Base-by-base conservation (phyloP, 352 stramenopile genomes). In the Halophytophthora batemanensis region DNA sequence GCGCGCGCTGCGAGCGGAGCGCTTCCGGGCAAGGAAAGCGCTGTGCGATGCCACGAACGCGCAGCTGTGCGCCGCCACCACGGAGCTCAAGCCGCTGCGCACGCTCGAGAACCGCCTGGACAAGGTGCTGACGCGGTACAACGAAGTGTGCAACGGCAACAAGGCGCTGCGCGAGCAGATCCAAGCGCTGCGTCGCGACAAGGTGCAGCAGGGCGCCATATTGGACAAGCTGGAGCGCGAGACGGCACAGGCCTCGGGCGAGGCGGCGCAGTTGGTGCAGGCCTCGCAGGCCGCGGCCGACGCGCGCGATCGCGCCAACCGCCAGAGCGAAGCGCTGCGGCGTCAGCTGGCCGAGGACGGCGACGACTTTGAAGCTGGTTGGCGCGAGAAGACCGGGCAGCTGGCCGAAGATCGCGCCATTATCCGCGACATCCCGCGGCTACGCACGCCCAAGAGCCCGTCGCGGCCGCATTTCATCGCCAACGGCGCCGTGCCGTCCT, bases 61-160 rank as follows among this genome's bases (percentile, higher is more conserved):
- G 1, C 73, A 86, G 39, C 57, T 68, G 1, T 80, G 56, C 17
- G 69, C 60, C 13, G 74, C 72, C 0, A 84, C 76, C 21, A 66
- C 55, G 5, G 78, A 83, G 15, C 61, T 82, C 64, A 98, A 98
- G 69, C 94, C 98, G 75, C 97, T 98, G 41, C 80, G 81, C 34
- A 97, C 98, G 44, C 69, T 98, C n/a, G 96, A 99, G 61, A 98
- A 98, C 68, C 82, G 92, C 1, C 74, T 99, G 35, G 95, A 99
- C 71, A 98, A 98, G 71, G 95, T 94, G 22, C 72, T 98, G 14
- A 72, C 98, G 28, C 98, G 98, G 65, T 98, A 98, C 53, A 99
- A 99, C 65, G 93, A 98, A 61, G 87, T 87, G 38, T 77, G 98
- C 7, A 87, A 90, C 13, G 71, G 93, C 31, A 98, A 98, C 64